A percentile compares a stretch with the other conserved stretches of the same genome.
Conservation (phyloP, 345 rosid species). For the Lepidium didymum region DNA sequence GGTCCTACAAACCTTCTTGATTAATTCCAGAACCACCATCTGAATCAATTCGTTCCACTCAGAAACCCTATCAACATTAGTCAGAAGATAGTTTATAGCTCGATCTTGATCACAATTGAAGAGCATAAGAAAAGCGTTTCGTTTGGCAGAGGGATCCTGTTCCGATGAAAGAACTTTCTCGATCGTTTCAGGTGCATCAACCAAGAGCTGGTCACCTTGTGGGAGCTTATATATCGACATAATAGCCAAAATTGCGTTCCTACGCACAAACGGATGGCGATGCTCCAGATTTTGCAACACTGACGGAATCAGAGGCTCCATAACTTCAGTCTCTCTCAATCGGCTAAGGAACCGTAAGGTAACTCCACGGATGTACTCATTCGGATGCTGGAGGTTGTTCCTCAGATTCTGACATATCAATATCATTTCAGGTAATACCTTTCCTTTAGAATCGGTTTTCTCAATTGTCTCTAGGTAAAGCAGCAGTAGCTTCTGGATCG, state of each 20-base stretch:
- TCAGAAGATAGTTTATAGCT: slow-evolving; percentile 49
- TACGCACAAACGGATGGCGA: slow-evolving; percentile 54
- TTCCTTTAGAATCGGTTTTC: slow-evolving; percentile 71
- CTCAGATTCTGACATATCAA: slow-evolving; percentile 84
- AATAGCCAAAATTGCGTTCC: slow-evolving; percentile 60
- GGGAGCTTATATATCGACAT: slow-evolving; percentile 72
- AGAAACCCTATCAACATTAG: slow-evolving; percentile 47
- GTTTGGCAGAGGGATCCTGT: slow-evolving; percentile 59
- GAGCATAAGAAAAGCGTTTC: slow-evolving; percentile 73
- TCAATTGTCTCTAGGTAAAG: slow-evolving; percentile 86
- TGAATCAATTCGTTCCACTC: slow-evolving; percentile 65
- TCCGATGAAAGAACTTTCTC: slow-evolving; percentile 55
- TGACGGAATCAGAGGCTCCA: slow-evolving; percentile 52
- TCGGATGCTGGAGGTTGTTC: slow-evolving; percentile 96
- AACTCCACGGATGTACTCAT: slow-evolving; percentile 90
- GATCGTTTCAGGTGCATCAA: slow-evolving; percentile 63
- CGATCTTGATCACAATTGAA: slow-evolving; percentile 58
- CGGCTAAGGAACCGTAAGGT: slow-evolving; percentile 67
- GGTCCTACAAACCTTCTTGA: slow-evolving; percentile 60
- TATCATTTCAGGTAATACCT: slow-evolving; percentile 89
- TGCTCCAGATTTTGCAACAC: slow-evolving; percentile 62
- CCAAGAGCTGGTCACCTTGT: slow-evolving; percentile 63
- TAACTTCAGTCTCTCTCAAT: slow-evolving; percentile 51
- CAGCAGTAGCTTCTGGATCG: slow-evolving; percentile 79
- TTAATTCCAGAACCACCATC: slow-evolving; percentile 67